Base-by-base conservation (phyloP, 495 filamentous ascomycete genomes). In the Filosporella fistucella region DNA sequence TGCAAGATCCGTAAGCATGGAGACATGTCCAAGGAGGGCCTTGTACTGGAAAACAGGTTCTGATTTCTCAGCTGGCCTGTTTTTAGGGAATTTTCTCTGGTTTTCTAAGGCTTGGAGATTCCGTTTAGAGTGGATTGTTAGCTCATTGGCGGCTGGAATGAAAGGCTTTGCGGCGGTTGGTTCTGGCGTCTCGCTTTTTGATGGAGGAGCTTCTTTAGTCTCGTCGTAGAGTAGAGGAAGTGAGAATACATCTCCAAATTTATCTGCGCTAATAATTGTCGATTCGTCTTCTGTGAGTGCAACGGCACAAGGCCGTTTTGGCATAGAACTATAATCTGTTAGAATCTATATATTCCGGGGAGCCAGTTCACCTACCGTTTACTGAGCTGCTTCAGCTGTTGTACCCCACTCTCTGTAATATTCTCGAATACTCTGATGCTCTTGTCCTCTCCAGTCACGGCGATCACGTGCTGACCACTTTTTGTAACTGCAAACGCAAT, bases 191-290 rank as follows among this genome's bases (percentile, higher is more conserved):
- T 41, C 33, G 1, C 6, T 42, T 20, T 45, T 42, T 39, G 45
- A 29, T 44, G 25, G 21, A 11, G 55, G 3, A 29, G 47, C 21
- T 10, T 29, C 24, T 38, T 55, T 30, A 12, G 42, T 8, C n/a
- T n/a, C n/a, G n/a, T n/a, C n/a, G 36, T 21, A 5, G 40, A 90
- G 61, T 2, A 97, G 66, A 3, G 93, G 91, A n/a, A 98, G 63
- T 5, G 85, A 74, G 63, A 93, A 96, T 49, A 95, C 91, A 66
- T 98, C 93, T 25, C 93, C 93, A 59, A 95, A 96, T 61, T 97
- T 98, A 66, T 98, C 94, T 25, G 80, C 89, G 46, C 74, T 81
- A 22, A 97, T 64, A 49, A 97, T 87, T 2, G 75, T 86, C 2
- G 66, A 67, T 33, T 81, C 75, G 61, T 89, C 80, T 18, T 73